A percentile compares a stretch with the other conserved stretches of the same genome.
These are phyloP conservation scores for Asterella californica DNA, from an alignment of 225 moss, liverwort and hornwort genomes.

Conservation along the genomic window DNA sequence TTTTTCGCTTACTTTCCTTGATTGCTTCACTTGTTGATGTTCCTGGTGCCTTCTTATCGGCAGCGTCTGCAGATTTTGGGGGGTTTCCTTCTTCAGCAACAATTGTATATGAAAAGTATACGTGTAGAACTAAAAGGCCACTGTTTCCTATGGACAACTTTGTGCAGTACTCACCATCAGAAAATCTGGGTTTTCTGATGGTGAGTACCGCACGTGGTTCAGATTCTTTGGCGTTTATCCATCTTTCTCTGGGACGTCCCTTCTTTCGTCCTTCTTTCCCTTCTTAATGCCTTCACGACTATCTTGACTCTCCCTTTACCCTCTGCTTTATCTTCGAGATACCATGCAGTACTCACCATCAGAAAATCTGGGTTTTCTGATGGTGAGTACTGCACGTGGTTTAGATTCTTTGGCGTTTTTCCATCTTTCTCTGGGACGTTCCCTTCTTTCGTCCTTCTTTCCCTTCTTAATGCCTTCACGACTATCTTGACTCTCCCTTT, in stretches of 20 bases:
- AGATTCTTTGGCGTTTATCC: conserved; percentile 47
- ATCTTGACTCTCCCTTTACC: background rate
- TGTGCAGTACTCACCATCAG: conserved; percentile 63
- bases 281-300: background rate
- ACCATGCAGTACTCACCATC: conserved; percentile 78
- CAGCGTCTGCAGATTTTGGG: background rate
- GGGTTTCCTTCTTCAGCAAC: conserved; percentile 26
- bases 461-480: background rate
- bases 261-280: conserved; percentile 2
- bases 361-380: conserved; percentile 53
- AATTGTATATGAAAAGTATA: conserved; percentile 58
- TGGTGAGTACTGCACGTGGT: too few species aligned
- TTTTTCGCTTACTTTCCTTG: conserved; percentile 15
- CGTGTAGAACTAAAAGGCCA: too few species aligned
- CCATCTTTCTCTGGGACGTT: conserved; percentile 11
- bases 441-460: conserved; percentile 13
- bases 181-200: conserved; percentile 58
- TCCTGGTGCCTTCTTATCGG: conserved; percentile 17
- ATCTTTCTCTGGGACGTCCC: conserved; percentile 40
- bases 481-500: background rate
- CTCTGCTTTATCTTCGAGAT: background rate
- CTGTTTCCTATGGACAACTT: conserved; percentile 38
- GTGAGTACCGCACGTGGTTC: too few species aligned
- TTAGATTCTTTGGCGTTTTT: conserved; percentile 18
- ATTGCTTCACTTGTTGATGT: background rate